phyloP scores from a whole-genome alignment of 225 moss, liverwort and hornwort genomes.

The Polytrichum commune region DNA sequence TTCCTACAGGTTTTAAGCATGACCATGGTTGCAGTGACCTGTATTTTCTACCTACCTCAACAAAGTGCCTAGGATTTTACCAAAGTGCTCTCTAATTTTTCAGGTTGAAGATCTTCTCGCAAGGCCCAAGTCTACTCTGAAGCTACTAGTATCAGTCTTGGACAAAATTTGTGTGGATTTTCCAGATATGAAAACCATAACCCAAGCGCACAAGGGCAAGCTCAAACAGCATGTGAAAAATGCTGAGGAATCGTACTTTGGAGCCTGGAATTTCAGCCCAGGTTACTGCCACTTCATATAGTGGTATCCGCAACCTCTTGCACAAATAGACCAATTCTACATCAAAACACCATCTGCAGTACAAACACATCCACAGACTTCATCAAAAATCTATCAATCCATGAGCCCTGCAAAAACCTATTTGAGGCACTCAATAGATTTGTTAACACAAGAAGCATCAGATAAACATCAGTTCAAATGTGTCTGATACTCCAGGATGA shows the following conservation, averaged over 20 bases:
- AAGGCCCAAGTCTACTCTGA: neutral
- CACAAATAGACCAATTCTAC: slow-evolving; percentile 89
- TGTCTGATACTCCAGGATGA: too few relatives aligned
- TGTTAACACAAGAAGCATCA: too few relatives aligned
- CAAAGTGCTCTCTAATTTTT: too few relatives aligned
- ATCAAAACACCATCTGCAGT: slow-evolving; percentile 86
- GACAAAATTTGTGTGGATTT: slow-evolving; percentile 54
- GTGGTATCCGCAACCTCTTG: slow-evolving; percentile 72
- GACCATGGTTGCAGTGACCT: too few relatives aligned
- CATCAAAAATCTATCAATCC: neutral
- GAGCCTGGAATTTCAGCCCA: slow-evolving; percentile 99
- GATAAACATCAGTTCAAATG: too few relatives aligned
- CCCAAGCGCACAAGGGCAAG: slow-evolving; percentile 83
- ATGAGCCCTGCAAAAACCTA: too few relatives aligned
- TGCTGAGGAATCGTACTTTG: slow-evolving; percentile 73
- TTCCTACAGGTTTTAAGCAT: too few relatives aligned
- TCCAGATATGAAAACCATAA: slow-evolving; percentile 92
- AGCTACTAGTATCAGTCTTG: slow-evolving; percentile 20
- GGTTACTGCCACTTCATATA: slow-evolving; percentile 79
- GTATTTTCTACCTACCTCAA: too few relatives aligned
- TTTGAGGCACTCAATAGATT: too few relatives aligned
- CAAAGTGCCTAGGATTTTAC: too few relatives aligned
- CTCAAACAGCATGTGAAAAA: slow-evolving; percentile 96
- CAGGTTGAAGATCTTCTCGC: too few relatives aligned
- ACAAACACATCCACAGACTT: neutral